phyloP scores from a whole-genome alignment of 306 rosid genomes.

The Parietaria judaica region DNA sequence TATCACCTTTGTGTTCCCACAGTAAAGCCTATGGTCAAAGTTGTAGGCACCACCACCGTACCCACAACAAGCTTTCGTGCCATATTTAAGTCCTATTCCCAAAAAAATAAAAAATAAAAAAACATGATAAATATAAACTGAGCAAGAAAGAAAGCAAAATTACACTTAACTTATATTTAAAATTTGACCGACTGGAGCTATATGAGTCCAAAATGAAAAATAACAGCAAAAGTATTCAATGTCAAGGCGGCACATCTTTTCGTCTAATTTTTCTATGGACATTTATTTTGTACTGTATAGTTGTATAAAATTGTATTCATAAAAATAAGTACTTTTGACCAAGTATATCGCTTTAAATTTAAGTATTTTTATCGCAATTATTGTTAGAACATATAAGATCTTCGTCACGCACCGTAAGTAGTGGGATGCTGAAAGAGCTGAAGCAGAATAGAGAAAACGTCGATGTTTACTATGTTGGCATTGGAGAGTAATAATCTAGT shows the following conservation, averaged over 20 bases:
- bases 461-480: constrained; percentile 58
- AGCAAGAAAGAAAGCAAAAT: neutral
- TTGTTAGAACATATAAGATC: no score
- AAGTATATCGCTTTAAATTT: no score
- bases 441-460: constrained; percentile 42
- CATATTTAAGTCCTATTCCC: constrained; percentile 55
- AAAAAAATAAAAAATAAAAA: neutral
- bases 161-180: no score
- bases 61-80: constrained; percentile 80
- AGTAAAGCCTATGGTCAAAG: constrained; percentile 41
- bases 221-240: no score
- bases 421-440: constrained; percentile 57
- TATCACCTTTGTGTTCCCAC: constrained; percentile 55
- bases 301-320: no score
- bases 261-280: no score
- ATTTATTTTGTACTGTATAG: no score
- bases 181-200: no score
- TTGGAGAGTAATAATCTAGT: constrained; percentile 36
- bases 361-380: no score
- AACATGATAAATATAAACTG: neutral
- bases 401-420: constrained; percentile 56
- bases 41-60: constrained; percentile 73
- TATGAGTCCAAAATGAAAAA: no score
- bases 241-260: no score
- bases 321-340: no score